phyloP scores from a whole-genome alignment of 768 basidiomycete genomes.

The Tulasnella sp. region DNA sequence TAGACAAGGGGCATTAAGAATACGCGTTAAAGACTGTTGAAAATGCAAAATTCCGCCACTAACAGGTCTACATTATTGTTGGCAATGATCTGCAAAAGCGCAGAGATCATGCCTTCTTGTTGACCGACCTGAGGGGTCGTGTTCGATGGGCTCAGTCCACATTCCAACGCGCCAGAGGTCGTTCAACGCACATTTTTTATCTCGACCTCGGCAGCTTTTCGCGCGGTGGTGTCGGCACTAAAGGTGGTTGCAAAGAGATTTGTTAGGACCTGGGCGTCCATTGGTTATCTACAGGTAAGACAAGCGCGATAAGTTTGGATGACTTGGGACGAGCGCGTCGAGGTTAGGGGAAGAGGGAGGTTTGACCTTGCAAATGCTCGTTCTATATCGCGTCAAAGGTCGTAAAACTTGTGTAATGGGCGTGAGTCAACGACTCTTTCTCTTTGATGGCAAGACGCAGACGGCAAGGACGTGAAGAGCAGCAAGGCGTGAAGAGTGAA shows the following conservation, averaged over 20 bases:
- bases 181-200: constrained; percentile 65
- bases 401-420: not conserved
- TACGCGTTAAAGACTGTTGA: constrained; percentile 20
- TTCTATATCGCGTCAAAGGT: not conserved
- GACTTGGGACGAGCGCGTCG: constrained; percentile 3
- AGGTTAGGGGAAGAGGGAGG: not conserved
- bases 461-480: constrained; percentile 9
- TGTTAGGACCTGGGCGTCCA: constrained; percentile 50
- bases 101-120: constrained; percentile 79
- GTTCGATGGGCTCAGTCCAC: not conserved
- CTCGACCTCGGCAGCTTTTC: constrained; percentile 80
- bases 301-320: constrained; percentile 17
- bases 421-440: not conserved
- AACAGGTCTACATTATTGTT: constrained; percentile 73
- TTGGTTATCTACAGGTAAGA: constrained; percentile 26
- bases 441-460: not conserved
- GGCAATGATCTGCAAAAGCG: constrained; percentile 80
- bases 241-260: constrained; percentile 76
- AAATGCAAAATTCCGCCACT: constrained; percentile 43
- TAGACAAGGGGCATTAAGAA: not conserved
- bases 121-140: constrained; percentile 54
- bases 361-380: not conserved
- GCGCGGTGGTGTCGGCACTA: constrained; percentile 79
- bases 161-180: not conserved
- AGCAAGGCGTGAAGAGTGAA: constrained; percentile 7